Base-by-base conservation (phyloP, 2,329 filamentous ascomycete genomes). In the Fusarium camptoceras region DNA sequence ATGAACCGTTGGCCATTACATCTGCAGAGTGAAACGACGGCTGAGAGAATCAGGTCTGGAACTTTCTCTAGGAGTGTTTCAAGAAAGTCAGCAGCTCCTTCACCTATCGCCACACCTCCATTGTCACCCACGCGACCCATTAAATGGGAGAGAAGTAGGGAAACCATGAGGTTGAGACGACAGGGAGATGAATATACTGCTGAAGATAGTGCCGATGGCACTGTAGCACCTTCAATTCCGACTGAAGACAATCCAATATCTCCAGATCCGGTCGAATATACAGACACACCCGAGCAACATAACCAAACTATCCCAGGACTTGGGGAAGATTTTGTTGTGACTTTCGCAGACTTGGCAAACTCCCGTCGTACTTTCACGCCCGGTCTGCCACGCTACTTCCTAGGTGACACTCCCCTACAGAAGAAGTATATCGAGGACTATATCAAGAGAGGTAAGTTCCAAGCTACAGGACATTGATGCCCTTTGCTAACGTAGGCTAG, bases 1-100 rank as follows among this genome's bases (percentile, higher is more conserved):
- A 74, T 87, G 46, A 78, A 83, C 71, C 80, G 84, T 41, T 88
- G 85, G 85, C 85, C 85, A 37, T 44, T 82, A 22, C 71, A 81
- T 27, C 72, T 82, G 55, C 82, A 85, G 68, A 75, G 15, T 53
- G 68, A 20, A 79, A 84, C 57, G 37, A 55, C 22, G 47, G 28
- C 18, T 55, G 62, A 20, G 64, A 67, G 3, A 48, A 44, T 65
- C 20, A 49, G 42, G 20, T 43, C 48, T 20, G 47, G 53, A 12
- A 10, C 9, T 6, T 57, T 56, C n/a, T 25, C 34, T 16, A 27
- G 12, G 12, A 14, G 8, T 22, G 2, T 18, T 39, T 18, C 24
- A 30, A 27, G 41, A 31, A 31, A 42, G 25, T 18, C 34, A 30
- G 22, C n/a, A 15, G 8, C 25, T 20, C 39, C 34, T 14, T 31